phyloP scores from a whole-genome alignment of 140 eudicot genomes.

The Flaveria floridana region DNA sequence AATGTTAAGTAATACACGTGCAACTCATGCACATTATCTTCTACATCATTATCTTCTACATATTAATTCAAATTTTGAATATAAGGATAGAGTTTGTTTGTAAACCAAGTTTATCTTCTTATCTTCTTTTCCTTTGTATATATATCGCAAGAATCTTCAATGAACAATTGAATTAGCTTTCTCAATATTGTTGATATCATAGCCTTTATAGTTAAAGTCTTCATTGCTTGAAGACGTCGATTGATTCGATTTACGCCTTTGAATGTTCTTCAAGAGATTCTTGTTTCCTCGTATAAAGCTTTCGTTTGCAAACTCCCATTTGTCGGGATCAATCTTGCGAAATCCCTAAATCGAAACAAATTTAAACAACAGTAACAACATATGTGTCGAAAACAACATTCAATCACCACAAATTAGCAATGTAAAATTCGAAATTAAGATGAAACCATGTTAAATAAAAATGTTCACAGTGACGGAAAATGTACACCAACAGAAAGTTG shows the following conservation, averaged over 20 bases:
- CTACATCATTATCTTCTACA: too few species aligned
- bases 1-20: too few species aligned
- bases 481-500: too few species aligned
- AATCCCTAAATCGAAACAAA: conserved; percentile 56
- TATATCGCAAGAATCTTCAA: too few species aligned
- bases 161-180: too few species aligned
- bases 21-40: too few species aligned
- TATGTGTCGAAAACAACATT: not conserved
- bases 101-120: too few species aligned
- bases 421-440: not conserved
- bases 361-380: conserved; percentile 3
- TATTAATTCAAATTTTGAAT: too few species aligned
- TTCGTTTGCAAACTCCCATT: conserved; percentile 81
- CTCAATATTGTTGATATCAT: too few species aligned
- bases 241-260: conserved; percentile 56
- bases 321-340: conserved; percentile 74
- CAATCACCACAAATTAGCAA: not conserved
- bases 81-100: too few species aligned
- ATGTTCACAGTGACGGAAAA: too few species aligned
- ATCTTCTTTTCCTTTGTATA: too few species aligned
- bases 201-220: conserved; percentile 9
- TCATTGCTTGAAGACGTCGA: conserved; percentile 31
- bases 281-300: conserved; percentile 57
- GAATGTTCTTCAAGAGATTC: conserved; percentile 70
- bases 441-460: not conserved